Evolutionary conservation across 1,284 basidiomycete genomes (phyloP), one percentile per base, ranked within the genome.

Genomic region (Heterobasidion irregulare): DNA sequence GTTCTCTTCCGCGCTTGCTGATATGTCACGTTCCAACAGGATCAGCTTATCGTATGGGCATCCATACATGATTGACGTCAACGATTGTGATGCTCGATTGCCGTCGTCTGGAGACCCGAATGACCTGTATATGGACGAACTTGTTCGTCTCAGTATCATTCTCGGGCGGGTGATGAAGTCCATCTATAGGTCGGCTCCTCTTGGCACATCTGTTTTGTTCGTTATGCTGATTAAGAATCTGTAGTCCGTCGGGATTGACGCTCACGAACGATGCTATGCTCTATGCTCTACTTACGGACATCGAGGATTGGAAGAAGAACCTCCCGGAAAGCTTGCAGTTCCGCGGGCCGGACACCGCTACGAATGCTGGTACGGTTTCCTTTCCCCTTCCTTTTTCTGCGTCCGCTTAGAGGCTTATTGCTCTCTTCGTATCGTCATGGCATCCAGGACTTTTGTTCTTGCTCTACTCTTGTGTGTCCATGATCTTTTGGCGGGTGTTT

Each of bases 401-500:
- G 16, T 13, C 16, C 16, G 41, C 41, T 16, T 13, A 16, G 13
- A 16, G 41, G 41, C 12, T 44, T 32, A 50, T 50, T 32, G 12
- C 34, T 18, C 48, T 1, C 46, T 10, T 32, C 18, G n/a, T 10
- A 10, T 47, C 26, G 16, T 16, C 18, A 19, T 47, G 15, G 10
- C 26, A 44, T 47, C 57, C 63, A 88, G 94, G 93, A 36, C 75
- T 95, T 55, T 75, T 98, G 26, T 92, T 94, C 69, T 70, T 97
- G 55, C 76, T 91, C 50, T 93, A 91, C 66, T 82, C 88, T n/a
- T 90, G 89, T 62, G 84, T 95, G 46, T 86, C 85, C 64, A 90
- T 92, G 84, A 86, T 91, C 68, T 91, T 94, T 72, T 94, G 89
- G 89, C 84, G 92, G 54, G 89, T 95, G 16, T 97, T 97, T 74